Conservation (phyloP, 2,329 filamentous ascomycete genomes). For the Cladophialophora psammophila region DNA sequence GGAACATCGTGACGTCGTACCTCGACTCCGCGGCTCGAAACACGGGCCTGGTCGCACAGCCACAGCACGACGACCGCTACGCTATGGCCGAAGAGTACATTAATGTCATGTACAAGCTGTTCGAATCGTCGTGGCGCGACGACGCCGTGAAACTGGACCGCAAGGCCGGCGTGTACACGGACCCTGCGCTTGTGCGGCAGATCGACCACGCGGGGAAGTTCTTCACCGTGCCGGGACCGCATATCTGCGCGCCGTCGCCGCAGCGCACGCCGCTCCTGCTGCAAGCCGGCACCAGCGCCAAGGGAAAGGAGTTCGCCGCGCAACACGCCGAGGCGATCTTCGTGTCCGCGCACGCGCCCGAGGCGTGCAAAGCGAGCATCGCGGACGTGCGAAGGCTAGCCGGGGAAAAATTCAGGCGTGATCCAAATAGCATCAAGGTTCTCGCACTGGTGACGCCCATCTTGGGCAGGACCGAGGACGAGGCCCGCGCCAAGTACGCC, state of each 20-base stretch:
- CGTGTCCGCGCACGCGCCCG: constrained; percentile 64
- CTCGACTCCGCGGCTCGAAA: constrained; percentile 72
- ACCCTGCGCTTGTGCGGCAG: constrained; percentile 64
- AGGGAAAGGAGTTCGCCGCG: constrained; percentile 63
- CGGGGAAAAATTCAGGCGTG: constrained; percentile 58
- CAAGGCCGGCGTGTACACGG: constrained; percentile 65
- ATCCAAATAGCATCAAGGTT: constrained; percentile 64
- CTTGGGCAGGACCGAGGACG: constrained; percentile 58
- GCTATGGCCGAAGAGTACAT: constrained; percentile 68
- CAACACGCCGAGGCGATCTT: constrained; percentile 68
- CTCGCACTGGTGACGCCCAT: constrained; percentile 60
- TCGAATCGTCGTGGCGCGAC: constrained; percentile 70
- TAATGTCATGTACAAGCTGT: constrained; percentile 27
- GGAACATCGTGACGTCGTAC: constrained; percentile 73
- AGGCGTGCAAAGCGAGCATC: constrained; percentile 60
- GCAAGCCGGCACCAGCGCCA: constrained; percentile 67
- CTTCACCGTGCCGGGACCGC: constrained; percentile 54
- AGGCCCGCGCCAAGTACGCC: constrained; percentile 61
- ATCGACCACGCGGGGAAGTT: constrained; percentile 70
- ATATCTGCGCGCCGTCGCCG: constrained; percentile 62
- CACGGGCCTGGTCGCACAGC: constrained; percentile 64
- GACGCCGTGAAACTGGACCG: constrained; percentile 69
- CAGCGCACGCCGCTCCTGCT: constrained; percentile 65
- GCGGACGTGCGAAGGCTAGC: constrained; percentile 61
- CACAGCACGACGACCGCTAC: constrained; percentile 70